A percentile compares a stretch with the other conserved stretches of the same genome.
These are phyloP conservation scores for Aspergillus kassunensis DNA, from an alignment of 495 filamentous ascomycete genomes.

Conservation along the genomic window DNA sequence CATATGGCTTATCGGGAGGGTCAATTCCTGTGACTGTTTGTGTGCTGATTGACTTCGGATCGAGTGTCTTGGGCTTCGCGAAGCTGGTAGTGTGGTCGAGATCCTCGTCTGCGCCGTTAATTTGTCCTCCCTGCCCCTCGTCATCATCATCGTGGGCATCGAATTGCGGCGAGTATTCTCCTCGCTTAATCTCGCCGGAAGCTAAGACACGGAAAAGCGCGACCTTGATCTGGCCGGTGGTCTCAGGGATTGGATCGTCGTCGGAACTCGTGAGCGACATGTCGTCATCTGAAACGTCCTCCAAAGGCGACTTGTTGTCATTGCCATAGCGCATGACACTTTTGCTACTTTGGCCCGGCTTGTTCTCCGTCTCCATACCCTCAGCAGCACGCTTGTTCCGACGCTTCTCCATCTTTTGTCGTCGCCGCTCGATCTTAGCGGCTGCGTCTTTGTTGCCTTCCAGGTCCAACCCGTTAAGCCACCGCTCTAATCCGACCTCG, in stretches of 20 bases:
- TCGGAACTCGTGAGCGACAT: conserved; percentile 71
- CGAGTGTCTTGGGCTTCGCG: conserved; percentile 93
- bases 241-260: conserved; percentile 87
- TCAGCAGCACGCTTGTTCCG: conserved; percentile 61
- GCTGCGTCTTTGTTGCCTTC: conserved; percentile 75
- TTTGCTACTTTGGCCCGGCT: conserved; percentile 43
- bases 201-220: conserved; percentile 93
- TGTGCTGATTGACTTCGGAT: conserved; percentile 95
- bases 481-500: conserved; percentile 91
- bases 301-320: conserved; percentile 66
- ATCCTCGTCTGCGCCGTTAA: conserved; percentile 54
- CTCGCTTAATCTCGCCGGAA: conserved; percentile 93
- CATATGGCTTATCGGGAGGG: conserved; percentile 89
- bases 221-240: conserved; percentile 96
- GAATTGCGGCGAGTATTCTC: conserved; percentile 97
- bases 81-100: conserved; percentile 98
- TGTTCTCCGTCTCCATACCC: conserved; percentile 48
- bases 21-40: conserved; percentile 99
- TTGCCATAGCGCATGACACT: conserved; percentile 72
- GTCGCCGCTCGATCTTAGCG: conserved; percentile 80
- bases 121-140: conserved; percentile 45
- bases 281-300: conserved; percentile 65
- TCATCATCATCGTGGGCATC: conserved; percentile 95
- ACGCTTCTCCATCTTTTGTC: conserved; percentile 85
- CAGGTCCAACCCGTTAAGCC: conserved; percentile 91